Base-by-base conservation (phyloP, 208 protist genomes). In the Herpetomonas samuelpessoai region DNA sequence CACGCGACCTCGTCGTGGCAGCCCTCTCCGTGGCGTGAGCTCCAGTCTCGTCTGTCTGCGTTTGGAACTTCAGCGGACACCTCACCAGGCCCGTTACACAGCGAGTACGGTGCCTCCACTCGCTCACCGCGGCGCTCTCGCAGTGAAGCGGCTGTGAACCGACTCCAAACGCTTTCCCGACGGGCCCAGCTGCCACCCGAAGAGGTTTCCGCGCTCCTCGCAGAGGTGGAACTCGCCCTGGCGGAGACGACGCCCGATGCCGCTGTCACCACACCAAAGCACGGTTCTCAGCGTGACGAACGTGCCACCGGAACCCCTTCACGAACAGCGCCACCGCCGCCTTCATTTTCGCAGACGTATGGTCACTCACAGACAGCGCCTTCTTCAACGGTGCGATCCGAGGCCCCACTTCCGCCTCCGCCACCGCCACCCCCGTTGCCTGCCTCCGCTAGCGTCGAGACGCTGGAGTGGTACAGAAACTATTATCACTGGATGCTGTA, bases 401-500 rank as follows among this genome's bases (percentile, higher is more conserved):
- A 22, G 35, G 19, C 6, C 18, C 41, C 53, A 3, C 22, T 44
- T 18, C 31, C 2, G 18, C 12, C 21, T n/a, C 0, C 39, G 44
- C 50, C 57, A 25, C 18, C 51, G 22, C 39, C n/a, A 21, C 24
- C n/a, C 10, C 26, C 10, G 18, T 2, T 2, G 4, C n/a, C 19
- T 1, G 46, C 19, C 6, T 24, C 46, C 24, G 14, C 1, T 22
- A 26, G 9, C n/a, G 50, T 59, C 6, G 41, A 53, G 3, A 28
- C 48, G 12, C 49, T 70, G 65, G 70, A 69, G 64, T 85, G 79
- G 78, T 79, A 86, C 56, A 62, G 73, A 3, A 57, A 65, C 27
- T 83, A 90, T 66, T 79, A 80, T 46, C 66, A 68, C n/a, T 86
- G 79, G 76, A 77, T 81, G 67, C 41, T 71, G 41, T 90, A 90